A percentile compares a stretch with the other conserved stretches of the same genome.
Evolutionary conservation across 345 rosid genomes (phyloP).

Genomic region (Chamaenerion angustifolium): DNA sequence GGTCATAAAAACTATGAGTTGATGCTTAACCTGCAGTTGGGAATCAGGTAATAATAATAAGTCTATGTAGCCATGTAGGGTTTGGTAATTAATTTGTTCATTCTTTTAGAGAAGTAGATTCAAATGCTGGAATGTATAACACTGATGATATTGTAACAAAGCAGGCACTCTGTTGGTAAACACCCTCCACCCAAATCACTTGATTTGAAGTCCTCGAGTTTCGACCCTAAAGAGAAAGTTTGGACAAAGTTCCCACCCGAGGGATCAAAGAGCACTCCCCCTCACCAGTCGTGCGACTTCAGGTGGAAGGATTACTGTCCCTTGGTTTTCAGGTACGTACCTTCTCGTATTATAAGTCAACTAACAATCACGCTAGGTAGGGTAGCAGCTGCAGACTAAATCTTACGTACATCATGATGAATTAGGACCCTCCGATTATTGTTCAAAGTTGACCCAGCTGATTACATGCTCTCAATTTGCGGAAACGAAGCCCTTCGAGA

Average conservation of each 20-base stretch:
- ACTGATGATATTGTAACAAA: background rate
- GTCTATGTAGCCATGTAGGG: no score
- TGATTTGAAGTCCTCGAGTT: slow-evolving; percentile 79
- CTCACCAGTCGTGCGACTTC: slow-evolving; percentile 83
- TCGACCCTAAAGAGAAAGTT: slow-evolving; percentile 86
- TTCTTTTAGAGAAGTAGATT: no score
- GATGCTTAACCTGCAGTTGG: slow-evolving; percentile 98
- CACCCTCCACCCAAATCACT: slow-evolving; percentile 83
- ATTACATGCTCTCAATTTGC: slow-evolving; percentile 92
- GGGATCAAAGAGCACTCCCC: slow-evolving; percentile 93
- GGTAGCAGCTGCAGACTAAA: no score
- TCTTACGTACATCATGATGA: no score
- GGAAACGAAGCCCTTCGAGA: slow-evolving; percentile 95
- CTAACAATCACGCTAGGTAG: no score
- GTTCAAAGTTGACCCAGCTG: slow-evolving; percentile 87
- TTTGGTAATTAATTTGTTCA: no score
- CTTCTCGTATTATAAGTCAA: no score
- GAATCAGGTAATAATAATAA: slow-evolving; percentile 46
- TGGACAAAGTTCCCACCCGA: slow-evolving; percentile 95
- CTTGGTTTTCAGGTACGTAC: slow-evolving; percentile 88
- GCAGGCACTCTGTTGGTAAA: slow-evolving; percentile 86
- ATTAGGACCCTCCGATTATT: slow-evolving; percentile 92
- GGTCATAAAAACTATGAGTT: slow-evolving; percentile 95
- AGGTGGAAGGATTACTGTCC: slow-evolving; percentile 99
- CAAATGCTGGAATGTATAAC: no score